Percentiles rank a stretch among this genome's conserved stretches.
phyloP scores from a whole-genome alignment of 202 grass and related monocot genomes.

The Panicum hallii region DNA sequence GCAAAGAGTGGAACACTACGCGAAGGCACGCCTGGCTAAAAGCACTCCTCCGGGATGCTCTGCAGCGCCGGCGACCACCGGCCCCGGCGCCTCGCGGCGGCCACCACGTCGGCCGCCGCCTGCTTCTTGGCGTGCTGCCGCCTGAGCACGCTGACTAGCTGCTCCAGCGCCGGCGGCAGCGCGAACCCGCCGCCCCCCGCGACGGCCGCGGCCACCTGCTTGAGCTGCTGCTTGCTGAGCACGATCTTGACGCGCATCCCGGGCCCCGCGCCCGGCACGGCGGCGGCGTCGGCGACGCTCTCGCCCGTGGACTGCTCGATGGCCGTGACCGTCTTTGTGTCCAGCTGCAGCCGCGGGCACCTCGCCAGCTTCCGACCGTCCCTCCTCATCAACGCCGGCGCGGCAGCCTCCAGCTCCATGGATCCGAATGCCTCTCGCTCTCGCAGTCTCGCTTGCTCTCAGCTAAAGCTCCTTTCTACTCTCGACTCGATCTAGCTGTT shows the following conservation, averaged over 20 bases:
- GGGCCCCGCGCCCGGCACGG: not conserved
- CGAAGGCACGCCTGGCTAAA: conserved; percentile 23
- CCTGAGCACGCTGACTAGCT: conserved; percentile 62
- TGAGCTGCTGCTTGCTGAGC: conserved; percentile 86
- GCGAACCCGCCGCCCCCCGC: conserved; percentile 36
- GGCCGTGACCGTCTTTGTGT: conserved; percentile 53
- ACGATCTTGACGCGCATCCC: conserved; percentile 78
- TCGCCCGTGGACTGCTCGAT: conserved; percentile 63
- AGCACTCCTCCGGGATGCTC: conserved; percentile 84
- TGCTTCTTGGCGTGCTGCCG: conserved; percentile 62
- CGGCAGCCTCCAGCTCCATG: conserved; percentile 53
- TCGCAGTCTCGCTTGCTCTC: not conserved
- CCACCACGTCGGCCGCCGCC: not conserved
- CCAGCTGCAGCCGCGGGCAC: conserved; percentile 71
- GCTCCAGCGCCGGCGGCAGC: conserved; percentile 67
- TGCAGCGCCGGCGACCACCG: conserved; percentile 76
- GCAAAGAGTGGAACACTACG: conserved; percentile 2
- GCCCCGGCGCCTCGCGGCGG: conserved; percentile 9
- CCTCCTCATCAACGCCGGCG: conserved; percentile 41
- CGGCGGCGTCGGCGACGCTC: conserved; percentile 22
- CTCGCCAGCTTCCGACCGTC: conserved; percentile 62
- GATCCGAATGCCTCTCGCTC: not conserved
- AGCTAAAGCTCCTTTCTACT: not conserved
- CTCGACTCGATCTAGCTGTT: not conserved
- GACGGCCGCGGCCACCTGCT: conserved; percentile 64